Percentiles rank a stretch among this genome's conserved stretches.
These are phyloP conservation scores for Extremus antarcticus DNA, from an alignment of 495 filamentous ascomycete species.

Conservation along the genomic window DNA sequence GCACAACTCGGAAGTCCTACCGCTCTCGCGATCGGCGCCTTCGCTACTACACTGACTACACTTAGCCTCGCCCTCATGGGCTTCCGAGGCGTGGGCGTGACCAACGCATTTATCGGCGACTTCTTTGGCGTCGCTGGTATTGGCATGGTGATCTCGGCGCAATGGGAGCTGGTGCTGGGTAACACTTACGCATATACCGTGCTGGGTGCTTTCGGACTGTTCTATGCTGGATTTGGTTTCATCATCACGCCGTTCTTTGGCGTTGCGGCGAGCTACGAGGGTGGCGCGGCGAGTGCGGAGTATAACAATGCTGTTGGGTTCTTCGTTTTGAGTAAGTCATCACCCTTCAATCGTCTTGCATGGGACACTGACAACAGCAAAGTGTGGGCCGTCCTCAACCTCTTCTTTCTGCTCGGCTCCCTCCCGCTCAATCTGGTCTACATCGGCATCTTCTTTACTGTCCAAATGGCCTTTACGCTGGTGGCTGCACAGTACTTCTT, in stretches of 20 bases:
- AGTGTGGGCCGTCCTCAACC: slow-evolving; percentile 39
- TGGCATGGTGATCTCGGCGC: slow-evolving; percentile 40
- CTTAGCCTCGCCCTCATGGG: slow-evolving; percentile 41
- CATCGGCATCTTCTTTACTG: slow-evolving; percentile 38
- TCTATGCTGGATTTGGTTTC: slow-evolving; percentile 29
- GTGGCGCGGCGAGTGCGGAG: slow-evolving; percentile 27
- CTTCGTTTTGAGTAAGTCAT: slow-evolving; percentile 30
- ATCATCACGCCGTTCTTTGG: slow-evolving; percentile 31
- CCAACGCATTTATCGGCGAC: slow-evolving; percentile 40
- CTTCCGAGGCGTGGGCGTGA: slow-evolving; percentile 36
- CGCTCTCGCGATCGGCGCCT: slow-evolving; percentile 40
- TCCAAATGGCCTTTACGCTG: slow-evolving; percentile 36
- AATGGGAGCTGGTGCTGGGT: slow-evolving; percentile 41
- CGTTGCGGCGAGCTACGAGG: slow-evolving; percentile 29
- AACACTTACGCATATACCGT: slow-evolving; percentile 44
- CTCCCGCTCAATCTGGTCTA: slow-evolving; percentile 39
- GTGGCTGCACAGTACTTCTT: slow-evolving; percentile 40
- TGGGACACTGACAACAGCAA: not conserved
- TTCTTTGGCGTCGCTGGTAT: slow-evolving; percentile 41
- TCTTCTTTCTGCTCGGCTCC: slow-evolving; percentile 38
- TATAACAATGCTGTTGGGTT: slow-evolving; percentile 39
- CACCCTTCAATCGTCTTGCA: not conserved
- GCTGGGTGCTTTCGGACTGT: slow-evolving; percentile 40
- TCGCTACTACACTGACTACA: slow-evolving; percentile 41
- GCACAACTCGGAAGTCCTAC: slow-evolving; percentile 25